These are phyloP conservation scores for Alternaria viburni DNA, from an alignment of 2,329 filamentous ascomycete species.

Conservation along the genomic window DNA sequence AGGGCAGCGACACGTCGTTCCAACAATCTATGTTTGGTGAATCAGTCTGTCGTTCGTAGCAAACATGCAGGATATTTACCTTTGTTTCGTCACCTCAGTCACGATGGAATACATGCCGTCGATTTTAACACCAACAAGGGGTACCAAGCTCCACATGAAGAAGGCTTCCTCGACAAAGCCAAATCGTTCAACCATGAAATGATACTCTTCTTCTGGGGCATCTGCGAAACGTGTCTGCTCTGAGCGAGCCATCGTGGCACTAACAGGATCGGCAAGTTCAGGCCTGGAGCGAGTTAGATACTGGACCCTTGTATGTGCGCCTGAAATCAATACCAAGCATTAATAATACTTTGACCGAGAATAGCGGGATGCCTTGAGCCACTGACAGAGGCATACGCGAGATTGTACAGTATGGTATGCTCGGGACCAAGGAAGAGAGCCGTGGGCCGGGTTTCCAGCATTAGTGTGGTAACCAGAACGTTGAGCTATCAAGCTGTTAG, in stretches of 20 bases:
- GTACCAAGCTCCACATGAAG: slow-evolving; percentile 18
- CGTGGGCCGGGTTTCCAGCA: slow-evolving; percentile 20
- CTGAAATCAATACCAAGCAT: slow-evolving; percentile 14
- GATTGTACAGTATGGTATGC: slow-evolving; percentile 19
- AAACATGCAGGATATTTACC: neutral
- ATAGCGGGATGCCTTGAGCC: slow-evolving; percentile 18
- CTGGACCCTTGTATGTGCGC: neutral
- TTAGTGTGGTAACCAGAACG: slow-evolving; percentile 12
- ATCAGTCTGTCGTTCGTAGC: neutral
- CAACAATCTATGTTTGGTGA: slow-evolving; percentile 1
- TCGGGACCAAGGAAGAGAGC: slow-evolving; percentile 21
- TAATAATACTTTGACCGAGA: slow-evolving; percentile 12
- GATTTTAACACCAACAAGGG: slow-evolving; percentile 11
- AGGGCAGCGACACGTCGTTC: slow-evolving; percentile 18
- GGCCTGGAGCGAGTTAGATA: slow-evolving; percentile 5
- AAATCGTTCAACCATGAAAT: slow-evolving; percentile 19
- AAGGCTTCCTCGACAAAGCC: slow-evolving; percentile 20
- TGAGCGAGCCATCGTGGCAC: slow-evolving; percentile 10
- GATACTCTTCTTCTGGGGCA: slow-evolving; percentile 18
- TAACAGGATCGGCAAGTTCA: slow-evolving; percentile 11
- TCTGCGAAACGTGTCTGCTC: slow-evolving; percentile 10
- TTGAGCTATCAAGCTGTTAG: neutral
- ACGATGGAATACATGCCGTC: slow-evolving; percentile 23
- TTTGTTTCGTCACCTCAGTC: slow-evolving; percentile 24
- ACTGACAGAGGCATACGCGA: slow-evolving; percentile 12